phyloP scores from a whole-genome alignment of 768 basidiomycete species.

The Leccinum olivaceopallidum region DNA sequence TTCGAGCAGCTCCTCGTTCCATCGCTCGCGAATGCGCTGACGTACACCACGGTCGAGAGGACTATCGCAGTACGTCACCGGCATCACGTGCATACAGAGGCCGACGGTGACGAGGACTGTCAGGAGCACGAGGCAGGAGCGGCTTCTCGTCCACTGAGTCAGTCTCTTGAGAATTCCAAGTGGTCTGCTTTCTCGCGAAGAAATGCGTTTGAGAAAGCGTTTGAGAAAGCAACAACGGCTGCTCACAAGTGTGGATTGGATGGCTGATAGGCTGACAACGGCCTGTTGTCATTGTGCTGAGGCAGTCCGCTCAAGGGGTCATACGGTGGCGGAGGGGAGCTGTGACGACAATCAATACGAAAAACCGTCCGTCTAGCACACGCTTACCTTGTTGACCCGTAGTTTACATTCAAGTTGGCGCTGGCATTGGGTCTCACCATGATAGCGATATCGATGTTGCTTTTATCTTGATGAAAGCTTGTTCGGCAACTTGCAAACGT shows the following conservation, averaged over 20 bases:
- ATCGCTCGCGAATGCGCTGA: slow-evolving; percentile 22
- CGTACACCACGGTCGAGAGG: slow-evolving; percentile 20
- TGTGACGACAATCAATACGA: not conserved
- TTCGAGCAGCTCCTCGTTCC: slow-evolving; percentile 18
- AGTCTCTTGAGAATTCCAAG: not conserved
- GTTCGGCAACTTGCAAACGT: not conserved
- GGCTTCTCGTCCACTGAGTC: not conserved
- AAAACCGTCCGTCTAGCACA: not conserved
- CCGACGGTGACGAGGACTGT: not conserved
- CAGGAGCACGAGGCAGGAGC: not conserved
- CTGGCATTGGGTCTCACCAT: not conserved
- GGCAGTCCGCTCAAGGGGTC: not conserved
- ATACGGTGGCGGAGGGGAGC: not conserved
- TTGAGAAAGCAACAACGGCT: not conserved
- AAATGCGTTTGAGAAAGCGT: not conserved
- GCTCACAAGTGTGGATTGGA: not conserved
- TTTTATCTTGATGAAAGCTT: not conserved
- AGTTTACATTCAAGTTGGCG: not conserved
- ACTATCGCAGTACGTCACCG: slow-evolving; percentile 1
- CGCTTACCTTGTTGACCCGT: not conserved
- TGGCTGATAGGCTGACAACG: not conserved
- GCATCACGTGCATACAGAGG: not conserved
- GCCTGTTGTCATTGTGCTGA: not conserved
- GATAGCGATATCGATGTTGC: not conserved
- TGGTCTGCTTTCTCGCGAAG: not conserved